These are phyloP conservation scores for Pichia sp. DNA, from an alignment of 1,139 yeast genomes.

Conservation along the genomic window DNA sequence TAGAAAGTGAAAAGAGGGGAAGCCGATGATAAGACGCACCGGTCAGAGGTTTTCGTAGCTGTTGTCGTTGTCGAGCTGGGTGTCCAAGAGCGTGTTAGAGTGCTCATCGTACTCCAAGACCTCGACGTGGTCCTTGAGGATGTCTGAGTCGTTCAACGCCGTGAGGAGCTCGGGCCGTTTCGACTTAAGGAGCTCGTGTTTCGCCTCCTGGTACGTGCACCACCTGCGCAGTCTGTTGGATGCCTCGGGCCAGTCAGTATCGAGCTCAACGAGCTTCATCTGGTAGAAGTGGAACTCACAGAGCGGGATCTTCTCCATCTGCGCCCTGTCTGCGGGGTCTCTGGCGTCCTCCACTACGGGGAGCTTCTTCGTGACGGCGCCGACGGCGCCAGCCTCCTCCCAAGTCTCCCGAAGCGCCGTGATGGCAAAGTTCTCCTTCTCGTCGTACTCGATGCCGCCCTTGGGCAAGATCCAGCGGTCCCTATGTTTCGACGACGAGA, in stretches of 20 bases:
- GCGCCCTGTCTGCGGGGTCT: neutral
- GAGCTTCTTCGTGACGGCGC: slow-evolving; percentile 48
- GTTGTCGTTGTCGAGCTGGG: slow-evolving; percentile 28
- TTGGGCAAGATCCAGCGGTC: slow-evolving; percentile 87
- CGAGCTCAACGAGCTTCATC: slow-evolving; percentile 54
- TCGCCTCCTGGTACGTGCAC: slow-evolving; percentile 73
- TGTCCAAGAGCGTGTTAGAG: slow-evolving; percentile 24
- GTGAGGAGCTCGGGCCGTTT: slow-evolving; percentile 65
- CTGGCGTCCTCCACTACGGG: slow-evolving; percentile 60
- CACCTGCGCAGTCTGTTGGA: slow-evolving; percentile 60
- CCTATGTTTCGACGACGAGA: slow-evolving; percentile 64
- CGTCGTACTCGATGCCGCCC: slow-evolving; percentile 93
- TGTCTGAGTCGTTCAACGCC: slow-evolving; percentile 56
- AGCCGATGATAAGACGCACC: neutral
- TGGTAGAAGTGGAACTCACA: slow-evolving; percentile 84
- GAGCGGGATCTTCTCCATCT: slow-evolving; percentile 40
- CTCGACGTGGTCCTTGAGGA: slow-evolving; percentile 34
- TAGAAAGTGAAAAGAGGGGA: neutral
- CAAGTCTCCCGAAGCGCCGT: slow-evolving; percentile 88
- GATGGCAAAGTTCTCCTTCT: slow-evolving; percentile 41
- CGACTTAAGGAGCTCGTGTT: slow-evolving; percentile 52
- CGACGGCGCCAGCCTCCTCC: slow-evolving; percentile 95
- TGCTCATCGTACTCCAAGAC: slow-evolving; percentile 24
- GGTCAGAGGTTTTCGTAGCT: slow-evolving; percentile 18
- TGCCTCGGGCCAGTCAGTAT: slow-evolving; percentile 71